Conservation (phyloP, 2,329 filamentous ascomycete genomes). For the Juglanconis oblonga region DNA sequence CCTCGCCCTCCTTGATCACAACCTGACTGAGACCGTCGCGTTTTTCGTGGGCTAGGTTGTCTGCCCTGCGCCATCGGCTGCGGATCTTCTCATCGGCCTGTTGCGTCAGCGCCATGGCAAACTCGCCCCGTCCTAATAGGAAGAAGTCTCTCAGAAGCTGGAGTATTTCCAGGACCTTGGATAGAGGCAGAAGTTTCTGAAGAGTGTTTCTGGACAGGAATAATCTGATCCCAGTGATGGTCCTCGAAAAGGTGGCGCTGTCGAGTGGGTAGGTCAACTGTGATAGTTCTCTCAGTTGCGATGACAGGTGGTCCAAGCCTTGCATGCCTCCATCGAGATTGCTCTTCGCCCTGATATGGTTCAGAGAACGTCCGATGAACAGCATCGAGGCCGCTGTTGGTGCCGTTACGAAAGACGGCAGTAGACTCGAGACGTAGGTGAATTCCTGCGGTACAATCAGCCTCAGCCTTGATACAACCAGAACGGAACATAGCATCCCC, state of each 20-base stretch:
- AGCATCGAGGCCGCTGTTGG: slow-evolving; percentile 78
- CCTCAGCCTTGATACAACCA: not conserved
- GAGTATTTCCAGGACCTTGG: slow-evolving; percentile 73
- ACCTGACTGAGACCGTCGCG: slow-evolving; percentile 60
- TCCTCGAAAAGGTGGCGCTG: slow-evolving; percentile 64
- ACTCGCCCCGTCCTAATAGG: slow-evolving; percentile 83
- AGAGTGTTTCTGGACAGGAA: slow-evolving; percentile 82
- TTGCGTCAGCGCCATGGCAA: slow-evolving; percentile 79
- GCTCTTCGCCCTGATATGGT: slow-evolving; percentile 68
- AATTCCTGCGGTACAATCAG: slow-evolving; percentile 48
- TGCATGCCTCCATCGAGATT: slow-evolving; percentile 41
- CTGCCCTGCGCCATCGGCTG: slow-evolving; percentile 66
- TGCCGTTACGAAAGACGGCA: slow-evolving; percentile 77
- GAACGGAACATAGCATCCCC: slow-evolving; percentile 21
- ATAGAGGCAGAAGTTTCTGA: slow-evolving; percentile 75
- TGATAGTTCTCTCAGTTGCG: slow-evolving; percentile 68
- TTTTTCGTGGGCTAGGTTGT: slow-evolving; percentile 56
- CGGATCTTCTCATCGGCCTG: slow-evolving; percentile 79
- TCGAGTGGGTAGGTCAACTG: slow-evolving; percentile 72
- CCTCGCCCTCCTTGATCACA: slow-evolving; percentile 81
- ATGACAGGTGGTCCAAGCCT: slow-evolving; percentile 60
- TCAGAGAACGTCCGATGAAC: slow-evolving; percentile 85
- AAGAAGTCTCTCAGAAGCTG: slow-evolving; percentile 82
- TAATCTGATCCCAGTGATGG: slow-evolving; percentile 72
- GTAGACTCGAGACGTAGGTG: slow-evolving; percentile 52